Conservation (phyloP, 495 filamentous ascomycete genomes). For the Gamarada debralockiae region DNA sequence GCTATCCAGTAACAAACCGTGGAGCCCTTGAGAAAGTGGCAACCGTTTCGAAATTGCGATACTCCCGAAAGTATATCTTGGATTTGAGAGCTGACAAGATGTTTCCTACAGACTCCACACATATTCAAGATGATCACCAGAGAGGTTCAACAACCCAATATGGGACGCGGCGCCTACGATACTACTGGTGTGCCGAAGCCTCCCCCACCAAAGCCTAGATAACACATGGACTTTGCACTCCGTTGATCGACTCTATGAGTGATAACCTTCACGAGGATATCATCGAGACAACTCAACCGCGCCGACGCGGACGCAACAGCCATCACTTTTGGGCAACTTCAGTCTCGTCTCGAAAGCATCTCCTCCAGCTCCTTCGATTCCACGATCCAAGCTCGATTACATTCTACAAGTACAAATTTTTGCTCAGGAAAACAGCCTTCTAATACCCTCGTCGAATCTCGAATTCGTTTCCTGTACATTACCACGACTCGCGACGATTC, state of each 20-base stretch:
- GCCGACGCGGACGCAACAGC: constrained; percentile 1
- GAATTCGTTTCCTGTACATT: constrained; percentile 14
- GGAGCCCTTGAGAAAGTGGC: neutral
- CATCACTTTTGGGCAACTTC: constrained; percentile 1
- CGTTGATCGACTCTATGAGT: constrained; percentile 7
- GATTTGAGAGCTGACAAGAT: neutral
- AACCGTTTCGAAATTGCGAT: neutral
- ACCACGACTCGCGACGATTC: constrained; percentile 26
- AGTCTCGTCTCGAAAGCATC: neutral
- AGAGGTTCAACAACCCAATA: constrained; percentile 42
- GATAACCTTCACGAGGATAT: constrained; percentile 1
- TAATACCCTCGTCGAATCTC: constrained; percentile 11
- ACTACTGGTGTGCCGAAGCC: constrained; percentile 53
- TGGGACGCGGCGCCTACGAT: constrained; percentile 55
- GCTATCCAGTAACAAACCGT: neutral
- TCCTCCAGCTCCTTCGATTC: neutral
- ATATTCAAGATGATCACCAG: constrained; percentile 39
- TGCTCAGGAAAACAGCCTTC: constrained; percentile 5
- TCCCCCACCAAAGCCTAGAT: constrained; percentile 47
- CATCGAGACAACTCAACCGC: neutral
- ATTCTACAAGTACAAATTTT: constrained; percentile 12
- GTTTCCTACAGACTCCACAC: constrained; percentile 7
- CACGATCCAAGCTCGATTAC: constrained; percentile 2
- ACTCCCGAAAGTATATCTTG: neutral
- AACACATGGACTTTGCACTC: constrained; percentile 3